Conservation (phyloP, 345 rosid species). For the Dipteronia dyeriana region DNA sequence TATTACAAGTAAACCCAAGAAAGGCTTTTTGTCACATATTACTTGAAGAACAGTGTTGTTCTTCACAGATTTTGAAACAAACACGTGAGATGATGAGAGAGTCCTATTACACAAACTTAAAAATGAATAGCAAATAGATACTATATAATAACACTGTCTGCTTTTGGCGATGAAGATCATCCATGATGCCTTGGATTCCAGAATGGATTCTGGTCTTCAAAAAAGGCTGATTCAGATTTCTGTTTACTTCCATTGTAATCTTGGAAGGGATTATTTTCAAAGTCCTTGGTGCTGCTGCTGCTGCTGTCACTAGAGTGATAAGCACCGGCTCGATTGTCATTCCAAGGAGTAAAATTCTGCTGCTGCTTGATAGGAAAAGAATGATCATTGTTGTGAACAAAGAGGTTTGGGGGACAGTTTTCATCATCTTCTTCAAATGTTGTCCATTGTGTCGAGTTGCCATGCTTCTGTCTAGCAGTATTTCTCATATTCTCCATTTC, state of each 20-base stretch:
- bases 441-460: slow-evolving; percentile 54
- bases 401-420: slow-evolving; percentile 61
- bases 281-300: not conserved
- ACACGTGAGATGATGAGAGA: not conserved
- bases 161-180: slow-evolving; percentile 18
- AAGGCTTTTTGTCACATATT: not conserved
- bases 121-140: not conserved
- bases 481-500: slow-evolving; percentile 62
- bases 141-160: not conserved
- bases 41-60: slow-evolving; percentile 37
- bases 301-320: not conserved
- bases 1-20: not conserved
- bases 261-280: slow-evolving; percentile 19
- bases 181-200: slow-evolving; percentile 21
- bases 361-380: slow-evolving; percentile 13
- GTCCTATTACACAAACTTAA: not conserved
- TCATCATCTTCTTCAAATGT: slow-evolving; percentile 54
- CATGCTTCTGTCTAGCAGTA: slow-evolving; percentile 41
- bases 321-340: not conserved
- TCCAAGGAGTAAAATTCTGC: not conserved
- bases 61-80: not conserved
- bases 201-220: slow-evolving; percentile 33
- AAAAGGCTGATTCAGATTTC: slow-evolving; percentile 24
- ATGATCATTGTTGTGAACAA: slow-evolving; percentile 28
- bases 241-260: slow-evolving; percentile 17